Evolutionary conservation across 1,284 basidiomycete genomes (phyloP).

Genomic region (Rhizoctonia solani): DNA sequence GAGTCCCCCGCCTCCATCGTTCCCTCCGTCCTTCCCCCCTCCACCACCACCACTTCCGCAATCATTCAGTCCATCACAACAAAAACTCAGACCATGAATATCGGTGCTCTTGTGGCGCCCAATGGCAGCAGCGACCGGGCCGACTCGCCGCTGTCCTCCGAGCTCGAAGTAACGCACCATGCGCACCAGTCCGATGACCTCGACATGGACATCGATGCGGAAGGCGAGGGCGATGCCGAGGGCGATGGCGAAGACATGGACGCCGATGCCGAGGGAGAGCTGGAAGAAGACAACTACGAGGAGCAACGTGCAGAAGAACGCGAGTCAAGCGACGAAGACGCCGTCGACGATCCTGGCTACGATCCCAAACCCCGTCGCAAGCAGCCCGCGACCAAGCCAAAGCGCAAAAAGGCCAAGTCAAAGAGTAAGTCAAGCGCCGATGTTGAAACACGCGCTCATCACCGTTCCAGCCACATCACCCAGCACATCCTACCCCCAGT

Average conservation of each 20-base stretch:
- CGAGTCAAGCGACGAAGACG: constrained; percentile 24
- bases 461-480: constrained; percentile 13
- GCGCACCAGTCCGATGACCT: constrained; percentile 10
- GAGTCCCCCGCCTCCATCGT: not conserved
- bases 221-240: constrained; percentile 4
- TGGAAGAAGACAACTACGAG: constrained; percentile 26
- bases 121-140: constrained; percentile 10
- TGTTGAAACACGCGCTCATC: not conserved
- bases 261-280: constrained; percentile 24
- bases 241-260: constrained; percentile 1
- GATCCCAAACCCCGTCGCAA: constrained; percentile 31
- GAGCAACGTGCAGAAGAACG: constrained; percentile 1
- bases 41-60: not conserved
- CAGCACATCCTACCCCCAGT: constrained; percentile 34
- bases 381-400: constrained; percentile 2
- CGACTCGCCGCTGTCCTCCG: constrained; percentile 30
- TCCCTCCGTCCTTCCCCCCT: not conserved
- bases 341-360: constrained; percentile 29
- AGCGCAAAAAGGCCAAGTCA: constrained; percentile 34
- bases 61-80: constrained; percentile 8
- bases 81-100: constrained; percentile 21
- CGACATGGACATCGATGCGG: constrained; percentile 26
- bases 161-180: not conserved
- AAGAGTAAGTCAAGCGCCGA: not conserved
- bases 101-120: constrained; percentile 24